Evolutionary conservation across 1,284 basidiomycete genomes (phyloP), one percentile per base, ranked within the genome.

Genomic region (Vanrija humicola): DNA sequence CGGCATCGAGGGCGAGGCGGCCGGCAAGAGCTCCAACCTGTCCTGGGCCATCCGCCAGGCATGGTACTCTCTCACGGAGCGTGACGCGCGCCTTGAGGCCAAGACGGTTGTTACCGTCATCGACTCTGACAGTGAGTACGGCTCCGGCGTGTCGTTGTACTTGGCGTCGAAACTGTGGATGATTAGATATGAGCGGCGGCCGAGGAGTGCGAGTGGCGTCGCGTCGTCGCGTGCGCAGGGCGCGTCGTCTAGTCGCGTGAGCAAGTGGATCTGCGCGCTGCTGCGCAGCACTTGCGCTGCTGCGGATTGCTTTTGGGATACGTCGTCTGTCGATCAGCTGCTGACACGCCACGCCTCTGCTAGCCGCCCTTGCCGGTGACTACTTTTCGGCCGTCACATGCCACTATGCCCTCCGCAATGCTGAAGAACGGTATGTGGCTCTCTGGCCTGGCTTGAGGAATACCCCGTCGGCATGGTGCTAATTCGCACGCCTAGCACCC

Each of bases 11-110:
- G 69, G 67, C 42, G 70, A 73, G 54, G 61, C 63, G 3, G 68
- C 70, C 1, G 71, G 71, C 19, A 73, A 73, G 57, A 61, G 61
- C 34, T 67, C 65, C 43, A 73, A 73, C 48, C 58, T 72, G 38
- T 67, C 68, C 28, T 73, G 71, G 71, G 66, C 69, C 16, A 57
- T 63, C 16, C 55, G 69, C 21, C 55, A 56, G 45, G 62, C 67
- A 29, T 65, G 62, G 59, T 50, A 29, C 42, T 44, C 42, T 8
- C 23, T 50, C 26, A 34, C 49, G 9, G 49, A 50, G 43, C 28
- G 29, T 19, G 49, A 25, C 15, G 14, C 42, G 7, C 14, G 38
- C 42, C 56, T 53, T 18, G 64, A 56, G 52, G 45, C 40, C 40
- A 47, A 40, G 8, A 64, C 56, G 19, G 62, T 73, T 38, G 45